Base-by-base conservation (phyloP, 2,329 filamentous ascomycete species). In the Paraphaeosphaeria minitans region DNA sequence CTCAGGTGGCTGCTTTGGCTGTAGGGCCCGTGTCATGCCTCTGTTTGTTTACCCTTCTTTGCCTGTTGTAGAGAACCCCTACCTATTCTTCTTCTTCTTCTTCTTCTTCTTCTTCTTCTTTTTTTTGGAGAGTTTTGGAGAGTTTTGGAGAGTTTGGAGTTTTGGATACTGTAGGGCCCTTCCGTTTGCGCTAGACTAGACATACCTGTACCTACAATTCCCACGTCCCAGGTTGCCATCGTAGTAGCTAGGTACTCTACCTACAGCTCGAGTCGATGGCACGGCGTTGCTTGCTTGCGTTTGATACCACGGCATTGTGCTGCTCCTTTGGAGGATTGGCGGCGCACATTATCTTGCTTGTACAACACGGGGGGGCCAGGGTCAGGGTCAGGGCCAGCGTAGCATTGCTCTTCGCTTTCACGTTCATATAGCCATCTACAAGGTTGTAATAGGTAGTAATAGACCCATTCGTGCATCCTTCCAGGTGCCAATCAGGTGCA, bases 1-100 rank as follows among this genome's bases (percentile, higher is more conserved):
- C 81, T 90, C n/a, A 83, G 84, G 71, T 98, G 94, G 94, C 77
- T 97, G 73, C 79, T 97, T 63, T 97, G 91, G 91, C 57, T 76
- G 33, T 51, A 41, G 35, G 41, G n/a, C n/a, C n/a, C n/a, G n/a
- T n/a, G n/a, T n/a, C n/a, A n/a, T n/a, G n/a, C n/a, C n/a, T n/a
- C n/a, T n/a, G n/a, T n/a, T n/a, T n/a, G n/a, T n/a, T n/a, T n/a
- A n/a, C n/a, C n/a, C n/a, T n/a, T n/a, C n/a, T n/a, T n/a, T n/a
- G n/a, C n/a, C n/a, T n/a, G n/a, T n/a, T n/a, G n/a, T n/a, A n/a
- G n/a, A n/a, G n/a, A n/a, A n/a, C n/a, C n/a, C n/a, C n/a, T n/a
- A n/a, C n/a, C n/a, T n/a, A n/a, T n/a, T n/a, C n/a, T n/a, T n/a
- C n/a, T n/a, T n/a, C n/a, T n/a, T n/a, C n/a, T n/a, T n/a, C n/a